Evolutionary conservation across 1,284 basidiomycete genomes (phyloP), one percentile per base, ranked within the genome.

Genomic region (Ustilago sp.): DNA sequence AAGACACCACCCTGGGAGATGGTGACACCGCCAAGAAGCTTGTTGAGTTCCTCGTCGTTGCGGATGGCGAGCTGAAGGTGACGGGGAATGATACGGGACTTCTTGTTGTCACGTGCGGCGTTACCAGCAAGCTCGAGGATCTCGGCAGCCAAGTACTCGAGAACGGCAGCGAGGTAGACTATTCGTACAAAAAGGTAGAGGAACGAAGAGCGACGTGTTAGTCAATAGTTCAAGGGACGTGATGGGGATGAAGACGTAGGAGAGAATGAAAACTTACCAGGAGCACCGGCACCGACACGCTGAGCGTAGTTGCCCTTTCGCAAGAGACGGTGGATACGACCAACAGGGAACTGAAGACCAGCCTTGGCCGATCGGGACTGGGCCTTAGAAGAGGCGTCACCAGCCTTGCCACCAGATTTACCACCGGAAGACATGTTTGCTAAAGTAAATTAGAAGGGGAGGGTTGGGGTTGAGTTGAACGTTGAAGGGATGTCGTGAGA

Each of bases 31-130:
- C 89, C 88, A 89, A 81, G 81, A 54, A 89, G 86, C 52, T 87
- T 84, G 83, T 89, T 88, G 17, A 95, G 90, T 84, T 94, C 95
- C 86, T 98, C 95, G 86, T 98, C 96, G 64, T 95, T 95, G 77
- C 95, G 93, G 83, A 98, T 98, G 39, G 95, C 94, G 47, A 95
- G 90, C 87, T 95, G 94, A 78, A 95, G 87, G 87, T 95, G 94
- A 80, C 94, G 93, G 32, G 95, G 95, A 2, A 94, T 97, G 87
- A 98, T 97, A 87, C 96, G 93, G 88, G 97, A 98, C 59, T 97
- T 94, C 68, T 93, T 91, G 54, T 98, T 90, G 88, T 98, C 95
- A 86, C 97, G 96, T 9, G 95, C 95, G 32, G 95, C 95, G 87
- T 98, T 98, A 93, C 93, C 93, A 68, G 93, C 93, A 56, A 95